Base-by-base conservation (phyloP, 768 basidiomycete species). In the Mycena maculata region DNA sequence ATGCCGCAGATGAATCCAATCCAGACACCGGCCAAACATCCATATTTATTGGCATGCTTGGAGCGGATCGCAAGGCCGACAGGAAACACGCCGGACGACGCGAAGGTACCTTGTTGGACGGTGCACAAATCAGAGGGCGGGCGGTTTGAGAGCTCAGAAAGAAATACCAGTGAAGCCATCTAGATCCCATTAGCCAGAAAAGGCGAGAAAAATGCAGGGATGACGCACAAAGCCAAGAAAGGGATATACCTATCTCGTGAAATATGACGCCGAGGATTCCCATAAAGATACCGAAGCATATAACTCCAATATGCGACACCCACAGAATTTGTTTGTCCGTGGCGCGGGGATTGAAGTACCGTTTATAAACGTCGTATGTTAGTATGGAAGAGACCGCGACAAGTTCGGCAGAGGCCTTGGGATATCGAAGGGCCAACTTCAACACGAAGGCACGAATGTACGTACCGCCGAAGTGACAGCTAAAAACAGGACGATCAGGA, bases 401-500 rank as follows among this genome's bases (percentile, higher is more conserved):
- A 31, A 80, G 74, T 56, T 80, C 78, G 10, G 80, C 75, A 60
- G 74, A 75, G 4, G 71, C 70, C 67, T 69, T n/a, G 16, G 13
- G 4, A 4, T 3, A n/a, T n/a, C n/a, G n/a, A n/a, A n/a, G 23
- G 30, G 3, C 4, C 9, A 15, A 28, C 6, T 25, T 49, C 25
- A n/a, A 22, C 28, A 8, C n/a, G n/a, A n/a, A 39, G 9, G 28
- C 28, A 28, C 7, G 12, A 20, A 57, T n/a, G 20, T 10, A 54
- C 58, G 49, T 44, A 75, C 73, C 12, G 78, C 76, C 38, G 75
- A 76, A 2, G 80, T 82, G 13, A 79, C 79, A 10, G 80, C 78
- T 76, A 79, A 72, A 62, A 80, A 81, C 20, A 76, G 64, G 10
- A 79, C 76, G n/a, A 81, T 50, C 30, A 82, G 61, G 13, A 80